Conservation (phyloP, 2,329 filamentous ascomycete genomes). For the Neoarthrinium moseri region DNA sequence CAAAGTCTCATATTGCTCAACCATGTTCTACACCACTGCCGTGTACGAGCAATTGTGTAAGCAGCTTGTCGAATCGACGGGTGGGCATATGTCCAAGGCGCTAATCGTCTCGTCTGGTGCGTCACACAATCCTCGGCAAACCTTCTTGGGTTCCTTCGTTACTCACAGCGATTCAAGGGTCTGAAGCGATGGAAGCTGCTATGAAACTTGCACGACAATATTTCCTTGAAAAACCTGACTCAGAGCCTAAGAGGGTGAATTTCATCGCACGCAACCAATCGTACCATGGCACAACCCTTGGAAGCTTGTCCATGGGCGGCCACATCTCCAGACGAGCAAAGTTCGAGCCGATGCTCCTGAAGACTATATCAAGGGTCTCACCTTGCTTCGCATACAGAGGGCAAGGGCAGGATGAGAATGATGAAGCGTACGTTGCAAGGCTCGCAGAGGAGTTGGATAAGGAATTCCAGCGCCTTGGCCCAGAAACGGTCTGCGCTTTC, state of each 20-base stretch:
- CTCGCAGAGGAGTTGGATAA: constrained; percentile 64
- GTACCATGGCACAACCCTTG: constrained; percentile 73
- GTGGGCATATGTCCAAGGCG: constrained; percentile 30
- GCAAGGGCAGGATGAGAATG: constrained; percentile 48
- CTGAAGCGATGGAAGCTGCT: constrained; percentile 62
- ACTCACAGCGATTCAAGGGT: constrained; percentile 37
- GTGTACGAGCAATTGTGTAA: constrained; percentile 38
- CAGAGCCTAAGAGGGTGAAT: constrained; percentile 54
- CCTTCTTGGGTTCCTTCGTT: background rate
- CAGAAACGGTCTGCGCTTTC: constrained; percentile 68
- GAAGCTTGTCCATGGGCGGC: constrained; percentile 63
- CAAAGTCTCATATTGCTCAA: constrained; percentile 40
- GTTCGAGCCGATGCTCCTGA: constrained; percentile 61
- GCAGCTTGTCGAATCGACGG: constrained; percentile 24
- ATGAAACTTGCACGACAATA: constrained; percentile 63
- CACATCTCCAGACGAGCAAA: constrained; percentile 58
- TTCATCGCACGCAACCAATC: constrained; percentile 69
- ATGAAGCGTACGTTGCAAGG: constrained; percentile 57
- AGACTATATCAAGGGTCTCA: constrained; percentile 59
- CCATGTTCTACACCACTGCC: constrained; percentile 38
- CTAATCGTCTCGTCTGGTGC: constrained; percentile 35
- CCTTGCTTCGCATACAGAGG: constrained; percentile 67
- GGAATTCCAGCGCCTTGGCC: constrained; percentile 63
- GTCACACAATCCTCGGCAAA: constrained; percentile 1
- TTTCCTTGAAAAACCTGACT: constrained; percentile 49